These are phyloP conservation scores for Penicillium sp. DNA, from an alignment of 2,329 filamentous ascomycete species.

Conservation along the genomic window DNA sequence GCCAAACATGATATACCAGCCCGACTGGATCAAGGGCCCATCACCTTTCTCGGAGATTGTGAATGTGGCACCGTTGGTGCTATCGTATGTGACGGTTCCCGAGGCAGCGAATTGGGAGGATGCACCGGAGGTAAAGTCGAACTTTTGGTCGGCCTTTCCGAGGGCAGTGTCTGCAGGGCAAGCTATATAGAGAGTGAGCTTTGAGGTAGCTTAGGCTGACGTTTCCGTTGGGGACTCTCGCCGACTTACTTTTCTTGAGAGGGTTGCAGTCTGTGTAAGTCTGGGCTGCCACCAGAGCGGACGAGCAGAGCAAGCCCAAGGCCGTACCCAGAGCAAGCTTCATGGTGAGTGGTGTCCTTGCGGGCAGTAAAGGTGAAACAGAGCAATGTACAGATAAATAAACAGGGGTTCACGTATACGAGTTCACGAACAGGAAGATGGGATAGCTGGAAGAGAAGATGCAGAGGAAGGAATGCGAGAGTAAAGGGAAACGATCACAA, in stretches of 20 bases:
- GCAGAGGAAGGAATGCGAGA: not conserved
- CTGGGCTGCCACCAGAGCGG: constrained; percentile 39
- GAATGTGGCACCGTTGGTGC: constrained; percentile 74
- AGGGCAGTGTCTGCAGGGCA: constrained; percentile 80
- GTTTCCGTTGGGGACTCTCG: not conserved
- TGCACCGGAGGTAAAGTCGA: constrained; percentile 77
- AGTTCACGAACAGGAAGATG: not conserved
- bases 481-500: constrained; percentile 2
- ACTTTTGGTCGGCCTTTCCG: constrained; percentile 70
- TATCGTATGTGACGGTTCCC: constrained; percentile 68
- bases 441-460: constrained; percentile 1
- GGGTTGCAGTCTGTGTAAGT: constrained; percentile 50
- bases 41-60: constrained; percentile 78
- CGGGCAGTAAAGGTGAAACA: not conserved
- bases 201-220: not conserved
- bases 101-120: constrained; percentile 77
- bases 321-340: constrained; percentile 30
- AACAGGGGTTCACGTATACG: not conserved
- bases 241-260: constrained; percentile 37
- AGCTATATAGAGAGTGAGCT: constrained; percentile 35
- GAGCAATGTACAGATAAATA: constrained; percentile 2
- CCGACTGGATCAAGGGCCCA: constrained; percentile 79
- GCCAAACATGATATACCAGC: constrained; percentile 99
- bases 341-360: constrained; percentile 31
- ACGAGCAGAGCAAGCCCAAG: constrained; percentile 30